phyloP scores from a whole-genome alignment of 495 filamentous ascomycete species.

The Achaetomiella virescens region DNA sequence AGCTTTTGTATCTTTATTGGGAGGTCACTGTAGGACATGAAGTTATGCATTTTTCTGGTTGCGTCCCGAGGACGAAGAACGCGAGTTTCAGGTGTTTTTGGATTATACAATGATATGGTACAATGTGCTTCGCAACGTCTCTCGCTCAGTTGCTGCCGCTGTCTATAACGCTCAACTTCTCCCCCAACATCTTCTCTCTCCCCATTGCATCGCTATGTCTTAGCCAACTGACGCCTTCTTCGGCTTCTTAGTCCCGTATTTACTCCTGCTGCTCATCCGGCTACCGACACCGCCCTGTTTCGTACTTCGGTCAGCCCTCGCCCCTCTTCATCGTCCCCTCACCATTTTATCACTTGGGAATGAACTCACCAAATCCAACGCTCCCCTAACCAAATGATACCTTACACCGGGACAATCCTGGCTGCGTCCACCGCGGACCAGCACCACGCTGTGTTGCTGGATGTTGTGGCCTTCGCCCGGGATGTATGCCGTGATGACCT shows the following conservation, averaged over 20 bases:
- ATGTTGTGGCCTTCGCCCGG: conserved; percentile 97
- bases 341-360: not conserved
- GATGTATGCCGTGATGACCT: conserved; percentile 84
- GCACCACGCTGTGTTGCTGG: conserved; percentile 95
- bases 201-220: not conserved
- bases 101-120: conserved; percentile 12
- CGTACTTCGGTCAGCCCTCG: conserved; percentile 17
- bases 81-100: not conserved
- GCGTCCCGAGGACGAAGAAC: too few relatives aligned
- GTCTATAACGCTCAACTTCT: not conserved
- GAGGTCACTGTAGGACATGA: not conserved
- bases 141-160: not conserved
- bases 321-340: not conserved
- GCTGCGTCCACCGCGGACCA: conserved; percentile 80
- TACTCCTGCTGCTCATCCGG: conserved; percentile 76
- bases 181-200: not conserved
- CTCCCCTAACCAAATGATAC: conserved; percentile 86
- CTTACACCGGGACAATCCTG: conserved; percentile 99
- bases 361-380: conserved; percentile 81
- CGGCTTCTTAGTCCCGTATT: conserved; percentile 98
- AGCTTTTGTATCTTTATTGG: not conserved
- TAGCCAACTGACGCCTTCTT: conserved; percentile 58
- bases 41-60: too few relatives aligned
- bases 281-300: conserved; percentile 90
- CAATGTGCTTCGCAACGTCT: not conserved